Evolutionary conservation across 805 yeast genomes (phyloP), one percentile per base, ranked within the genome.

Genomic region (Metschnikowia santaceciliae): DNA sequence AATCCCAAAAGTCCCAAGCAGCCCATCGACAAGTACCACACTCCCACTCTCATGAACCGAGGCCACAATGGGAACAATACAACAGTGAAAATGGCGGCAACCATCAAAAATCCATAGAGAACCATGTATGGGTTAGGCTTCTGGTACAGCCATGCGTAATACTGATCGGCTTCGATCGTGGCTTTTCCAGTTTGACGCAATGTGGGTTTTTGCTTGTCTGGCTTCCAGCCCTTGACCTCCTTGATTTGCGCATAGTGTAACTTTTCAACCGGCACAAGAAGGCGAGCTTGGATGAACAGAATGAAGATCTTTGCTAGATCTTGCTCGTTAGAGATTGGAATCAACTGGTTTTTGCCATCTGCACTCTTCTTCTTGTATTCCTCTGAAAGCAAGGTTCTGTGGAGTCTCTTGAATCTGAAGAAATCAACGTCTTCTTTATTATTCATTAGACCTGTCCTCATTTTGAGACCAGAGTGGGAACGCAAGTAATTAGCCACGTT

Each of bases 11-110:
- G 69, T 0, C 88, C 90, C 55, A 94, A 71, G 49, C 84, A 70
- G 6, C 80, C 86, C 76, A 92, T 80, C 33, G 96, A 87, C 48
- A 90, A 65, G 66, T 90, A 94, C 88, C 96, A 94, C 32, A 89
- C 96, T 40, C 94, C 95, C 49, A 78, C 77, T 66, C 96, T 84
- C 94, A 94, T 83, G 69, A 85, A 82, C 35, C 75, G 63, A 26
- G 99, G 99, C 99, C 99, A 94, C 62, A 94, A 77, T 55, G 98
- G 99, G 83, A 90, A 94, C 62, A 87, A 72, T 34, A 88, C 82
- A 32, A 85, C 65, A 1, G 81, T 75, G 58, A 86, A 81, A 3
- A 86, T 76, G 20, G 80, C 85, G 6, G 79, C 80, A 19, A 92
- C 69, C 26, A 86, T 84, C 56, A 87, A 75, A 2, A 84, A 77